phyloP scores from a whole-genome alignment of 257 asterid species.

The Cordia subcordata region DNA sequence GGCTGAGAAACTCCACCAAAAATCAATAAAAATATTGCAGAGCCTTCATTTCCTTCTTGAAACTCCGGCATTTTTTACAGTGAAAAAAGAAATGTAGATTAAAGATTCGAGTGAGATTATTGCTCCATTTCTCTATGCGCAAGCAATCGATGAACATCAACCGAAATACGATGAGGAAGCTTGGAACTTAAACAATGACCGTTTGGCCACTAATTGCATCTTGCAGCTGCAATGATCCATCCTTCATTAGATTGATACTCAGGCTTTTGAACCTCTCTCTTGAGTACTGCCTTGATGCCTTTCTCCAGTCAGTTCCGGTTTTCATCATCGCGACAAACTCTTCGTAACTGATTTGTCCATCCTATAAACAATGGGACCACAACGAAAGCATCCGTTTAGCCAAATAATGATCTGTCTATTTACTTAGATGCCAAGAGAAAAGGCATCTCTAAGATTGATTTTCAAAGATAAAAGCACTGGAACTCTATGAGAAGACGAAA shows the following conservation, averaged over 20 bases:
- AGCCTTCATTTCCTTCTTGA: background rate
- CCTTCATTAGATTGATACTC: constrained; percentile 86
- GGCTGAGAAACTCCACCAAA: background rate
- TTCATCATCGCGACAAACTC: constrained; percentile 95
- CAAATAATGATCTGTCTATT: too few relatives aligned
- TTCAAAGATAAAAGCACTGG: too few relatives aligned
- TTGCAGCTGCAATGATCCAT: constrained; percentile 79
- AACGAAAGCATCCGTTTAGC: constrained; percentile 7
- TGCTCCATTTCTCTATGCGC: background rate
- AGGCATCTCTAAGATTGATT: too few relatives aligned
- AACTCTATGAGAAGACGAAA: background rate
- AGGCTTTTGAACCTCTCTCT: constrained; percentile 89
- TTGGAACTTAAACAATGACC: constrained; percentile 41
- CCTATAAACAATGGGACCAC: constrained; percentile 36
- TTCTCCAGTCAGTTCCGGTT: constrained; percentile 91
- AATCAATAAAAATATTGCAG: background rate
- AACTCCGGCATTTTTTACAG: background rate
- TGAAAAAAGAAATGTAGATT: background rate
- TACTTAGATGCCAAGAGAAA: too few relatives aligned
- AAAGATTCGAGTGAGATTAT: background rate
- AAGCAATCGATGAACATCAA: background rate
- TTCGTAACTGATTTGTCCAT: constrained; percentile 67
- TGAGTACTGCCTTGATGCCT: constrained; percentile 87
- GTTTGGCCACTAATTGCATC: constrained; percentile 76
- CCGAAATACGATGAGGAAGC: background rate